phyloP scores from a whole-genome alignment of 495 filamentous ascomycete genomes.

The Xylaria intraflava region DNA sequence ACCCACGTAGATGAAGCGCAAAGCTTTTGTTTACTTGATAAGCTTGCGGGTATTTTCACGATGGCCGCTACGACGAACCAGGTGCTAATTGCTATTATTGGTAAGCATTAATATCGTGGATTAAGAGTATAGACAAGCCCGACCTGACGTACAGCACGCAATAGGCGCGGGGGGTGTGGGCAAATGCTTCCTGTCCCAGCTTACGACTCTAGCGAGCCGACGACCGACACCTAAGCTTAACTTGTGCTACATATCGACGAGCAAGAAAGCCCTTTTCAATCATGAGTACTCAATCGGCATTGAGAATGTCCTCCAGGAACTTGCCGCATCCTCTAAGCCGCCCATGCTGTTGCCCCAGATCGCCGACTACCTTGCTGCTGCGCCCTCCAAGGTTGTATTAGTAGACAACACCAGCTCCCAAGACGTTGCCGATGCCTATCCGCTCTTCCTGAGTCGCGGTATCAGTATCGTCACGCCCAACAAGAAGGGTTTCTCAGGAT shows the following conservation, averaged over 20 bases:
- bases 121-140: neutral
- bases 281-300: slow-evolving; percentile 52
- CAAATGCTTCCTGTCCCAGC: slow-evolving; percentile 79
- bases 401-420: slow-evolving; percentile 93
- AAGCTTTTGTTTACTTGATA: neutral
- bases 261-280: slow-evolving; percentile 67
- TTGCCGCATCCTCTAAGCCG: slow-evolving; percentile 51
- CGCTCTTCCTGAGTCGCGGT: slow-evolving; percentile 65
- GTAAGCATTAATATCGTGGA: slow-evolving; percentile 17
- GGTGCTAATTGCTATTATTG: slow-evolving; percentile 42
- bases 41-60: neutral
- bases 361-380: slow-evolving; percentile 59
- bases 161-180: slow-evolving; percentile 90
- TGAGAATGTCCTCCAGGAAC: slow-evolving; percentile 45
- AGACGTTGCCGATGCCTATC: slow-evolving; percentile 71
- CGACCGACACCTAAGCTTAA: slow-evolving; percentile 52
- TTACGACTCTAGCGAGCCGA: slow-evolving; percentile 51
- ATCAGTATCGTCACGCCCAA: slow-evolving; percentile 92
- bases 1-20: neutral
- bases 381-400: slow-evolving; percentile 67
- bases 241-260: slow-evolving; percentile 74
- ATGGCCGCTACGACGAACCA: slow-evolving; percentile 25
- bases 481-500: slow-evolving; percentile 90
- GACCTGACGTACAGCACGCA: slow-evolving; percentile 14
- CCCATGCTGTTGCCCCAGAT: slow-evolving; percentile 58